Base-by-base conservation (phyloP, 228 moss, liverwort and hornwort genomes). In the Sphagnum fallax region DNA sequence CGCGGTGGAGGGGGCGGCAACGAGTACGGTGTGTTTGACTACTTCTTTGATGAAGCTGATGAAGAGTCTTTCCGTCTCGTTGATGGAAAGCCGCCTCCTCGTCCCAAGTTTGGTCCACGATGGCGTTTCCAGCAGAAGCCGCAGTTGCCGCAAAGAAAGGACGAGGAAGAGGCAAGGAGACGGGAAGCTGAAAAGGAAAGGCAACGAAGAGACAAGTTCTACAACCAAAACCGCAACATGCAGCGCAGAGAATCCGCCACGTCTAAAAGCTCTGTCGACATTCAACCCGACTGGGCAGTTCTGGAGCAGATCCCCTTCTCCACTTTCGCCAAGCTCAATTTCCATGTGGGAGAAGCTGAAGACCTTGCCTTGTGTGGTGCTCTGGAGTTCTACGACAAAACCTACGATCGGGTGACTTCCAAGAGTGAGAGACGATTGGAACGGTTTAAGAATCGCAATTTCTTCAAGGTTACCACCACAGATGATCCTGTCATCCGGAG, bases 251-350 rank as follows among this genome's bases (percentile, higher is more conserved):
- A 65, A 62, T 65, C 65, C 15, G 68, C 65, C 60, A 87, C 73
- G 2, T 73, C 67, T 52, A 73, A 73, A 52, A 73, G 73, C 52
- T 73, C 73, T 71, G 92, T 93, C 63, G 93, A 93, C 74, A 93
- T 93, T 70, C 93, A 88, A 71, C 93, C 93, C 51, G 93, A 93
- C 77, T 93, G 93, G 93, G 83, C 88, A 10, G 88, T 93, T 14
- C 69, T 88, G 61, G 89, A 93, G 72, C 90, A 93, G 65, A 93
- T 93, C 18, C 90, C 90, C 0, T 76, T 93, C 53, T 77, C 85
- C 16, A 85, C 87, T 11, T 79, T 93, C 10, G 87, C 87, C 14
- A 91, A 93, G 80, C 81, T 93, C 65, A 93, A 88, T 68, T 93
- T 82, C 65, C 84, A 89, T 65, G 93, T 93, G 6, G 93, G 89